A percentile compares a stretch with the other conserved stretches of the same genome.
Conservation (phyloP, 2,329 filamentous ascomycete genomes). For the Talaromyces sp. region DNA sequence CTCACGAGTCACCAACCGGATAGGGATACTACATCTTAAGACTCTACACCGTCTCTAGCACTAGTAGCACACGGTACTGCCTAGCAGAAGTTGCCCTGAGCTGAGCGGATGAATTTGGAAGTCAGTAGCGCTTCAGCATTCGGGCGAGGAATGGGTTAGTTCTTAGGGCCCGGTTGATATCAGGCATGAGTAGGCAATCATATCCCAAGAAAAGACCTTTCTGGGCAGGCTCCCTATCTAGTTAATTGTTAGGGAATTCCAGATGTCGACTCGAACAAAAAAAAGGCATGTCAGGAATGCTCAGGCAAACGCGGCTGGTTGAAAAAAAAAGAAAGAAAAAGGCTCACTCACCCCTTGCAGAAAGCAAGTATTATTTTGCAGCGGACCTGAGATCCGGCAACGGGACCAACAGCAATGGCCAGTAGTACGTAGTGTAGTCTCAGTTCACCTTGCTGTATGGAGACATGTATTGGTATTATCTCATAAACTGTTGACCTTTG, state of each 20-base stretch:
- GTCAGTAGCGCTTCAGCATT: too few species aligned
- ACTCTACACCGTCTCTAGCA: neutral
- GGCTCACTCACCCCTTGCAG: neutral
- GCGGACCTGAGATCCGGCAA: neutral
- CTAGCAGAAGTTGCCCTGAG: neutral
- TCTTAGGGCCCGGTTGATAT: neutral
- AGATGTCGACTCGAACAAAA: neutral
- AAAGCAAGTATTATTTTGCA: neutral
- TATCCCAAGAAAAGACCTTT: neutral
- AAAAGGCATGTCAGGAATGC: neutral
- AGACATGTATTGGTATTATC: neutral
- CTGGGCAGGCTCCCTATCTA: neutral
- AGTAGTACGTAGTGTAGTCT: neutral
- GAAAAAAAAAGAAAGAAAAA: neutral
- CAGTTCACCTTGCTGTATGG: neutral
- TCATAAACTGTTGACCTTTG: neutral
- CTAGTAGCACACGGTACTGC: neutral
- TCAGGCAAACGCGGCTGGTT: neutral
- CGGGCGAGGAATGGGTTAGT: neutral
- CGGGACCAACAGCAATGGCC: neutral
- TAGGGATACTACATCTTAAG: neutral
- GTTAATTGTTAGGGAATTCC: neutral
- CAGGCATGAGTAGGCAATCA: neutral
- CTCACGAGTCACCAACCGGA: neutral
- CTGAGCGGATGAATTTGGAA: neutral